A percentile compares a stretch with the other conserved stretches of the same genome.
These are phyloP conservation scores for Russula ochroleuca DNA, from an alignment of 768 basidiomycete genomes.

Conservation along the genomic window DNA sequence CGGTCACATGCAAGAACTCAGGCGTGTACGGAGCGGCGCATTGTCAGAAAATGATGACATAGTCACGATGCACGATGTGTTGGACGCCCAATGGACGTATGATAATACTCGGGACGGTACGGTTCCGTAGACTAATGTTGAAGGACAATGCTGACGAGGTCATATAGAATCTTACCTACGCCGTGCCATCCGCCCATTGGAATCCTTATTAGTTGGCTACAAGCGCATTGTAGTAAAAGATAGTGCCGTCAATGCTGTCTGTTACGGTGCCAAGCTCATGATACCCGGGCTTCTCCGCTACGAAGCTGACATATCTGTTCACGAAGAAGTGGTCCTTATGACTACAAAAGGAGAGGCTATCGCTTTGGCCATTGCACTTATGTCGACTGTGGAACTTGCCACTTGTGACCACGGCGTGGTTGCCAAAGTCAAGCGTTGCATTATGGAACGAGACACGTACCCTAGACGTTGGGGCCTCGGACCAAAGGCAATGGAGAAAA, in stretches of 20 bases:
- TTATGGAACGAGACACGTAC: slow-evolving; percentile 99
- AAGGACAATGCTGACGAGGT: slow-evolving; percentile 19
- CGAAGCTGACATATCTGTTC: slow-evolving; percentile 87
- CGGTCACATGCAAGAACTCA: slow-evolving; percentile 99
- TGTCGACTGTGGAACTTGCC: slow-evolving; percentile 97
- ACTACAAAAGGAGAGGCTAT: slow-evolving; percentile 99
- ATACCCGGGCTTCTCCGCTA: slow-evolving; percentile 97
- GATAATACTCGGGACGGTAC: slow-evolving; percentile 95
- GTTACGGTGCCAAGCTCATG: slow-evolving; percentile 99
- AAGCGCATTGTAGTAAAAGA: slow-evolving; percentile 99
- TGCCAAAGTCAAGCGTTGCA: slow-evolving; percentile 97
- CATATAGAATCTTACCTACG: slow-evolving; percentile 90
- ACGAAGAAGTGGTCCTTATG: slow-evolving; percentile 98
- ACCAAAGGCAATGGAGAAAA: slow-evolving; percentile 95
- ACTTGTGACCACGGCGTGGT: slow-evolving; percentile 99
- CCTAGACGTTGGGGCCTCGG: slow-evolving; percentile 98
- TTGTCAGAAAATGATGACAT: slow-evolving; percentile 98
- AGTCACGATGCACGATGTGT: slow-evolving; percentile 99
- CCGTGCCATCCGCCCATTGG: slow-evolving; percentile 89
- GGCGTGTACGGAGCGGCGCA: slow-evolving; percentile 91
- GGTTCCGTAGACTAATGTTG: slow-evolving; percentile 5
- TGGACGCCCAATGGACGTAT: slow-evolving; percentile 98
- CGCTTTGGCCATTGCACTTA: slow-evolving; percentile 90
- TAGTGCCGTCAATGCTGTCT: slow-evolving; percentile 97
- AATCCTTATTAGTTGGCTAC: slow-evolving; percentile 91